phyloP scores from a whole-genome alignment of 176 grass and related monocot species.

The Zoysia japonica region DNA sequence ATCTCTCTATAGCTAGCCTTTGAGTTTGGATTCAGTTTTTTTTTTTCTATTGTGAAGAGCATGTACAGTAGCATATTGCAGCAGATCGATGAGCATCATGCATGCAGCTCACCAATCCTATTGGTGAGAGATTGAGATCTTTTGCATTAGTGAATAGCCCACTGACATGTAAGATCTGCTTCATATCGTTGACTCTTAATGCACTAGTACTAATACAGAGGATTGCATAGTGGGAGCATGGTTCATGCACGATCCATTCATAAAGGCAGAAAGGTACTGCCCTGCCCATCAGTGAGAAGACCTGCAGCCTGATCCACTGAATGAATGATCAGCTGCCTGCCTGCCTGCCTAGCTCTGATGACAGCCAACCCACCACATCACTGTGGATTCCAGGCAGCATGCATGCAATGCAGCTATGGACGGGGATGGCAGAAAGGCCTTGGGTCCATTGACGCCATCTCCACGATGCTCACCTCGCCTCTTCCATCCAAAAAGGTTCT shows the following conservation, averaged over 20 bases:
- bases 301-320: conserved; percentile 11
- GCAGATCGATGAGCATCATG: neutral
- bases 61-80: neutral
- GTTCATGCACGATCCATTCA: conserved; percentile 25
- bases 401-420: conserved; percentile 24
- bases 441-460: conserved; percentile 21
- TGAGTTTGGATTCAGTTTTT: neutral
- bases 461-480: conserved; percentile 3
- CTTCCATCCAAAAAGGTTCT: conserved; percentile 5
- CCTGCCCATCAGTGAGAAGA: neutral
- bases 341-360: neutral
- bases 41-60: neutral
- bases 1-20: too few relatives aligned
- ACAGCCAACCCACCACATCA: conserved; percentile 16
- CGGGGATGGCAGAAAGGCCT: conserved; percentile 13
- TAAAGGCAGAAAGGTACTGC: conserved; percentile 37
- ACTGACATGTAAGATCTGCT: too few relatives aligned
- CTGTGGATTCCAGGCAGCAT: neutral
- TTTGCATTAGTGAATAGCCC: too few relatives aligned
- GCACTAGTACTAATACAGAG: too few relatives aligned
- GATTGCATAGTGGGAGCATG: neutral
- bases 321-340: neutral
- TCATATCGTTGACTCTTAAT: too few relatives aligned
- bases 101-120: conserved; percentile 8
- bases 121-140: too few relatives aligned